phyloP scores from a whole-genome alignment of 768 basidiomycete genomes.

The Boletus reticuloceps region DNA sequence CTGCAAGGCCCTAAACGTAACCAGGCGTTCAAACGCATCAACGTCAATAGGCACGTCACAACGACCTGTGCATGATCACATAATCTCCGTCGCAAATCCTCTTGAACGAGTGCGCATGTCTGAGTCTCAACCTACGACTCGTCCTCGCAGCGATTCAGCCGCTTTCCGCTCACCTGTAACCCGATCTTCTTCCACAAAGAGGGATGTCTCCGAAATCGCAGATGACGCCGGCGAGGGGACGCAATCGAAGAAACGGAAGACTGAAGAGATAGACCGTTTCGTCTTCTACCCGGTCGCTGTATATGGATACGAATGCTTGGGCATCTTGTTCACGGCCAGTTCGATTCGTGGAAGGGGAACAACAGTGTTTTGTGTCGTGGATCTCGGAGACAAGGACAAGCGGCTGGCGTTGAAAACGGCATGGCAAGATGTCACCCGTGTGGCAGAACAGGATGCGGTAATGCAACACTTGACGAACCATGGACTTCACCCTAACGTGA shows the following conservation, averaged over 20 bases:
- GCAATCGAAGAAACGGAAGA: too few relatives aligned
- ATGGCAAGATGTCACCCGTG: not conserved
- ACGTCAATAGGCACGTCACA: too few relatives aligned
- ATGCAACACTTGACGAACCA: not conserved
- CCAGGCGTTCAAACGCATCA: too few relatives aligned
- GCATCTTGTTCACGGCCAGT: not conserved
- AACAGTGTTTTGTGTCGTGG: constrained; percentile 4
- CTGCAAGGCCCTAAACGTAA: not conserved
- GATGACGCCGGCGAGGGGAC: not conserved
- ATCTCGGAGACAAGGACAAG: not conserved
- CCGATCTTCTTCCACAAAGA: not conserved
- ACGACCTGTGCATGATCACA: too few relatives aligned
- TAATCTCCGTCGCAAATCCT: too few relatives aligned
- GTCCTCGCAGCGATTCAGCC: too few relatives aligned
- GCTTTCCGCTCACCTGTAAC: too few relatives aligned
- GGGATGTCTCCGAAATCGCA: not conserved
- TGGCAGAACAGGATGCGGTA: not conserved
- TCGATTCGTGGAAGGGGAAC: constrained; percentile 13
- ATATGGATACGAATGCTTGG: not conserved
- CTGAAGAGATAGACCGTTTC: too few relatives aligned
- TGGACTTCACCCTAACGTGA: not conserved
- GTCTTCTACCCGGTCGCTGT: too few relatives aligned
- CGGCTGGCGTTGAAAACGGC: not conserved
- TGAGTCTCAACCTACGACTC: too few relatives aligned
- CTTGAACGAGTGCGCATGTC: too few relatives aligned